These are phyloP conservation scores for Panicum hallii DNA, from an alignment of 202 grass and related monocot genomes.

Conservation along the genomic window DNA sequence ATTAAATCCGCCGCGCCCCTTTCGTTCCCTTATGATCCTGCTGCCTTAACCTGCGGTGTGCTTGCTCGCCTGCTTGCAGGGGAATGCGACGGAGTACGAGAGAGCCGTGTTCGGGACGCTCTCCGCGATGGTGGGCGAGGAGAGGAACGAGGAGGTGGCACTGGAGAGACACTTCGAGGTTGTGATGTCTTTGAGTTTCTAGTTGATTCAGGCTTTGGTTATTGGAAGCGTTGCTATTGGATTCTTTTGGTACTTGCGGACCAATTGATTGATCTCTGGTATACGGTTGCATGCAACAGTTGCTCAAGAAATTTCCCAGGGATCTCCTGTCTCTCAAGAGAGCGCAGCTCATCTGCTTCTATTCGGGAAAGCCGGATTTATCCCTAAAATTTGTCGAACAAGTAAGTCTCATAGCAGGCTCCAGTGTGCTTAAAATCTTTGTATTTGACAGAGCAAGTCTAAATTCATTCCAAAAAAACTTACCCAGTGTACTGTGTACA, in stretches of 20 bases:
- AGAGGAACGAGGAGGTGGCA: conserved; percentile 47
- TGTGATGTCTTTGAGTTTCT: neutral
- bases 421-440: neutral
- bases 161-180: conserved; percentile 63
- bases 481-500: too few species aligned
- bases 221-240: neutral
- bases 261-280: neutral
- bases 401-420: conserved; percentile 36
- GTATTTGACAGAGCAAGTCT: neutral
- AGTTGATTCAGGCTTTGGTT: neutral
- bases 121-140: conserved; percentile 55
- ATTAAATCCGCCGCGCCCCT: neutral
- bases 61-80: conserved; percentile 27
- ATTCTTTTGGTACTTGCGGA: neutral
- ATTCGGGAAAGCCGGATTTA: conserved; percentile 54
- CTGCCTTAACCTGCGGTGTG: neutral
- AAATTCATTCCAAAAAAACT: neutral
- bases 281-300: conserved; percentile 34
- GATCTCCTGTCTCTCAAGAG: conserved; percentile 75
- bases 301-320: conserved; percentile 68
- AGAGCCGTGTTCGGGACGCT: conserved; percentile 57
- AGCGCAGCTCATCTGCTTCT: conserved; percentile 64
- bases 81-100: conserved; percentile 62
- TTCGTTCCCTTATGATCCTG: neutral
- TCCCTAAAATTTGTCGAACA: conserved; percentile 68